A percentile compares a stretch with the other conserved stretches of the same genome.
These are phyloP conservation scores for Rugonectria rugulosa DNA, from an alignment of 2,329 filamentous ascomycete genomes.

Conservation along the genomic window DNA sequence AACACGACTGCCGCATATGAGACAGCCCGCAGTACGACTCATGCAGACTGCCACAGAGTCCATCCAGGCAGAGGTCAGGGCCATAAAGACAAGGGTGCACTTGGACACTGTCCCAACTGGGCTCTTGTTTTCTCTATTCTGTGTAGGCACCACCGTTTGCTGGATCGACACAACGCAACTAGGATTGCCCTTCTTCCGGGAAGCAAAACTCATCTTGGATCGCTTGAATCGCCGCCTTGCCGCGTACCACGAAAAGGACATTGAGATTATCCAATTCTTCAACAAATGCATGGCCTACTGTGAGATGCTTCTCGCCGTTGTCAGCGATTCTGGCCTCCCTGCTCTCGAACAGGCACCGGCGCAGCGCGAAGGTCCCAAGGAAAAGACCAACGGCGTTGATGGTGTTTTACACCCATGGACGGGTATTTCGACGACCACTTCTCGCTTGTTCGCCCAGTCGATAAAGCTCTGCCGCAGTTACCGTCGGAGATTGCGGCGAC, in stretches of 20 bases:
- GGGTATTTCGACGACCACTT: slow-evolving; percentile 45
- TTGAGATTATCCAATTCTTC: slow-evolving; percentile 46
- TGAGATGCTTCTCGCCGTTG: slow-evolving; percentile 51
- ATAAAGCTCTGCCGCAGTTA: slow-evolving; percentile 47
- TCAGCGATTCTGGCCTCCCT: slow-evolving; percentile 39
- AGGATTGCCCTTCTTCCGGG: slow-evolving; percentile 44
- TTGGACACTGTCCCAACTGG: slow-evolving; percentile 42
- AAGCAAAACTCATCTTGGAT: slow-evolving; percentile 37
- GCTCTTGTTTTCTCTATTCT: slow-evolving; percentile 48
- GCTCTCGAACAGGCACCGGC: background rate
- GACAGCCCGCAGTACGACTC: slow-evolving; percentile 44
- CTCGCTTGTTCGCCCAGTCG: slow-evolving; percentile 45
- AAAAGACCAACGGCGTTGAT: slow-evolving; percentile 24
- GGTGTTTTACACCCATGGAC: slow-evolving; percentile 47
- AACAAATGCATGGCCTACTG: slow-evolving; percentile 50
- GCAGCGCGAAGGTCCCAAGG: background rate
- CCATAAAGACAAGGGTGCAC: slow-evolving; percentile 30
- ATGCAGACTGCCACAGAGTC: slow-evolving; percentile 44
- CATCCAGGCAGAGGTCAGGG: slow-evolving; percentile 45
- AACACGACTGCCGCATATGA: slow-evolving; percentile 45
- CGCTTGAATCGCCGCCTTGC: slow-evolving; percentile 35
- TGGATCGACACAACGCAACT: slow-evolving; percentile 48
- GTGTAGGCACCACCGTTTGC: slow-evolving; percentile 49
- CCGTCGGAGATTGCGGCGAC: slow-evolving; percentile 34
- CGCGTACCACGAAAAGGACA: slow-evolving; percentile 27